These are phyloP conservation scores for Nymphaea thermarum DNA, from an alignment of 164 flowering plant genomes.

Conservation along the genomic window DNA sequence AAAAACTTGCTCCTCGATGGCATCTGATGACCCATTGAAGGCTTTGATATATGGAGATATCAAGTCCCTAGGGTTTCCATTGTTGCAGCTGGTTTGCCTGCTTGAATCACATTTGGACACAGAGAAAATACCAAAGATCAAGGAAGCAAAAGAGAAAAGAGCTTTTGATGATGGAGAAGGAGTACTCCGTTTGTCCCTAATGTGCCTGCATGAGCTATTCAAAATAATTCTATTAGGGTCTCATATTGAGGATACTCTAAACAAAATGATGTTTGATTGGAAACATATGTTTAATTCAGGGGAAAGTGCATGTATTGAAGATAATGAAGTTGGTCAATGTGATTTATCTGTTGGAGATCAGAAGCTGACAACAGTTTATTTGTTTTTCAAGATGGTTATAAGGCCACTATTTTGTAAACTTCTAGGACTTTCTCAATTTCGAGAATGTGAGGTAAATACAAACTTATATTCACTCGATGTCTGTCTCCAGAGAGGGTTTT, in stretches of 20 bases:
- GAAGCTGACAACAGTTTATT: constrained; percentile 17
- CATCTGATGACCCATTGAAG: constrained; percentile 40
- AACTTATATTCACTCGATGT: too few species aligned
- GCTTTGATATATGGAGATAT: constrained; percentile 52
- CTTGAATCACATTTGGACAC: constrained; percentile 28
- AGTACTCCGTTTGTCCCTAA: constrained; percentile 30
- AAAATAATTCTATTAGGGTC: constrained; percentile 16
- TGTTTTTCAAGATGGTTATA: constrained; percentile 33
- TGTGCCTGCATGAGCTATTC: constrained; percentile 58
- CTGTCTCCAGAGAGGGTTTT: too few species aligned
- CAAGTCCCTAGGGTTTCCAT: constrained; percentile 40
- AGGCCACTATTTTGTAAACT: constrained; percentile 56
- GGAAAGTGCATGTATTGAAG: constrained; percentile 6
- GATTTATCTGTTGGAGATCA: constrained; percentile 25
- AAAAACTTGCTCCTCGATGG: constrained; percentile 22
- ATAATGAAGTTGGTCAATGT: constrained; percentile 19
- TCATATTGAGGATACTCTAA: constrained; percentile 25
- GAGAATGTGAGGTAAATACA: constrained; percentile 50
- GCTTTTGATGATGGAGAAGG: constrained; percentile 32
- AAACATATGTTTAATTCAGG: constrained; percentile 10
- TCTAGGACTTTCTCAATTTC: constrained; percentile 29
- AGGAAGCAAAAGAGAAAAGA: constrained; percentile 34
- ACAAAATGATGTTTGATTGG: constrained; percentile 33
- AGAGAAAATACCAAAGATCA: constrained; percentile 24
- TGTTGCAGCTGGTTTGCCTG: constrained; percentile 42